Conservation (phyloP, 2,329 filamentous ascomycete species). For the Cladosporium sp. region DNA sequence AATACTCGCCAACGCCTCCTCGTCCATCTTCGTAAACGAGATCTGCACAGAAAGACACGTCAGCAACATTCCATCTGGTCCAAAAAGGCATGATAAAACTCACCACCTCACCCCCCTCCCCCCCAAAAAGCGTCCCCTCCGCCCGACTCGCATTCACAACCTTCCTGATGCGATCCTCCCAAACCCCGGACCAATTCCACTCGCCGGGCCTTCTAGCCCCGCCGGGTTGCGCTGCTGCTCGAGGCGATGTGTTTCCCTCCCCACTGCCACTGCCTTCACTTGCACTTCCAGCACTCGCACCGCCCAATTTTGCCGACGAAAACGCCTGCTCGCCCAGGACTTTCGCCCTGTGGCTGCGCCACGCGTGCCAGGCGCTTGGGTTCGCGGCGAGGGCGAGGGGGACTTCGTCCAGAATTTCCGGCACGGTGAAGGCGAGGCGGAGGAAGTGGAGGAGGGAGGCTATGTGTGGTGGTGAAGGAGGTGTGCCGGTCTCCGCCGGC, state of each 20-base stretch:
- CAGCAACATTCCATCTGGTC: neutral
- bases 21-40: constrained; percentile 28
- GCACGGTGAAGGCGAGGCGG: constrained; percentile 74
- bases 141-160: constrained; percentile 73
- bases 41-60: constrained; percentile 21
- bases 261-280: too few species aligned
- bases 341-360: constrained; percentile 65
- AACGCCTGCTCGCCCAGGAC: neutral
- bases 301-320: constrained; percentile 9
- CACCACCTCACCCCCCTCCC: constrained; percentile 68
- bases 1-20: constrained; percentile 17
- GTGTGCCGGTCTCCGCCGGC: neutral
- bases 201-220: constrained; percentile 65
- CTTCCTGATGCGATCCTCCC: constrained; percentile 82
- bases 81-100: constrained; percentile 31
- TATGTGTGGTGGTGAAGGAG: constrained; percentile 23
- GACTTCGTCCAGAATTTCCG: constrained; percentile 70
- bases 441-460: constrained; percentile 73
- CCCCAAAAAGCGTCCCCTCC: constrained; percentile 74
- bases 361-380: constrained; percentile 89
- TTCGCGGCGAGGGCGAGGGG: constrained; percentile 82
- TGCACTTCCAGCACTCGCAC: constrained; percentile 12
- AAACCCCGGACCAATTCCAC: constrained; percentile 98
- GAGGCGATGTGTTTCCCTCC: constrained; percentile 22
- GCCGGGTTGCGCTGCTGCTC: constrained; percentile 33